Evolutionary conservation across 225 moss, liverwort and hornwort genomes (phyloP), one percentile per base, ranked within the genome.

Genomic region (Bryum argenteum): DNA sequence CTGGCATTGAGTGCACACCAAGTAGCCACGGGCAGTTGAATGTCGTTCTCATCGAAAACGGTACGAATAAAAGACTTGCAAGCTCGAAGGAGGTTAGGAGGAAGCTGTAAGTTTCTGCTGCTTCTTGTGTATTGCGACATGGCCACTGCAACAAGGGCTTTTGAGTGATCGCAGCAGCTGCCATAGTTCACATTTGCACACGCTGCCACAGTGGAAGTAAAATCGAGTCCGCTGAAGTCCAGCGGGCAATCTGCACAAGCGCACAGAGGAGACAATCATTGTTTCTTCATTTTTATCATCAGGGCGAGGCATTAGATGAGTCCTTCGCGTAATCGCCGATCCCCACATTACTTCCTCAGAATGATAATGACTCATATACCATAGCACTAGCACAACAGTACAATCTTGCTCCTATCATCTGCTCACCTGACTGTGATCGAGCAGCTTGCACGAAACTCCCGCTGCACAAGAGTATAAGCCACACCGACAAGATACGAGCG

Each of bases 121-220:
- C 60, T 74, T 37, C 80, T 65, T 26, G 84, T 74, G 58, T 84
- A 84, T 33, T 78, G 77, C 1, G 84, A 77, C 80, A 84, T 78
- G 26, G 84, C 84, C 45, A 84, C 81, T 21, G 80, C 84, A 21
- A 84, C 74, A 54, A 84, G 73, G 2, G 84, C 84, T 40, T 63
- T 80, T 15, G 77, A 74, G 73, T 84, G 77, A 70, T 77, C 80
- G n/a, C 84, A 84, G 78, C 84, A 84, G 67, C 80, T 84, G 15
- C 67, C 74, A 43, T 80, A 78, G 70, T 71, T 74, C 39, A 66
- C 33, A 54, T 77, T 74, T 28, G 84, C 24, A 66, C 84, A 84
- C 20, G 81, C 81, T 39, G 81, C 77, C 50, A 77, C 74, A 57
- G 78, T 75, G 5, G 80, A 73, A 47, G 77, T 71, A 48, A 84